These are phyloP conservation scores for Penicillium canariense DNA, from an alignment of 495 filamentous ascomycete species.

Conservation along the genomic window DNA sequence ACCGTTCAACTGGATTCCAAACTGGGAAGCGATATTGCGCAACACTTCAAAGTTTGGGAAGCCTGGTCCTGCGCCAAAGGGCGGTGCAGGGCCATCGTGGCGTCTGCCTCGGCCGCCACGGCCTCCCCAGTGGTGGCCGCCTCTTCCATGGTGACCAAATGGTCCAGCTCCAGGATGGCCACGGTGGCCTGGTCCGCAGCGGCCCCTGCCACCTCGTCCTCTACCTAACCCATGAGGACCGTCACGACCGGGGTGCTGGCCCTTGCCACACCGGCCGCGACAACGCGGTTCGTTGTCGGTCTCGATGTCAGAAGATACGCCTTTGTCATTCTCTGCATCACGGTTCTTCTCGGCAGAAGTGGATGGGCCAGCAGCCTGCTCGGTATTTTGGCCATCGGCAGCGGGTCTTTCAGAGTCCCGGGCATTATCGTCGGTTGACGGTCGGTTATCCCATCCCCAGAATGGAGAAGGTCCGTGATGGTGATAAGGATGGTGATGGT, in stretches of 20 bases:
- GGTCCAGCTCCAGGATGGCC: slow-evolving; percentile 9
- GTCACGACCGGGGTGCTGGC: slow-evolving; percentile 8
- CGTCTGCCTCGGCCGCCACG: slow-evolving; percentile 18
- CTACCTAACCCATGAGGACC: slow-evolving; percentile 6
- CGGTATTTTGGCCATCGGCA: slow-evolving; percentile 1
- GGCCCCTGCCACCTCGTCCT: slow-evolving; percentile 3
- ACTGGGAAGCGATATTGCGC: slow-evolving; percentile 35
- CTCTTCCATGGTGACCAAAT: slow-evolving; percentile 8
- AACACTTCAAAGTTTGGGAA: slow-evolving; percentile 28
- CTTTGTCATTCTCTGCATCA: slow-evolving; percentile 6
- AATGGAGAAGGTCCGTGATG: slow-evolving; percentile 8
- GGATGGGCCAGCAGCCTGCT: slow-evolving; percentile 13
- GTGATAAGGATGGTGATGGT: slow-evolving; percentile 1
- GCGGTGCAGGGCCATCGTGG: slow-evolving; percentile 9
- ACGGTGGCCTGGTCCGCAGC: slow-evolving; percentile 3
- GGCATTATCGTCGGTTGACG: background rate
- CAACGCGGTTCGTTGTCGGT: slow-evolving; percentile 9
- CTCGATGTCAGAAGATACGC: slow-evolving; percentile 9
- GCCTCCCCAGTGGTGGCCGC: slow-evolving; percentile 9
- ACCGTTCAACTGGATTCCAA: slow-evolving; percentile 24
- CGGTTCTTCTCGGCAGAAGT: background rate
- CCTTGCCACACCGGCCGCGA: slow-evolving; percentile 10
- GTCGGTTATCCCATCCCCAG: slow-evolving; percentile 13
- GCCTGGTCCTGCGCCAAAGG: slow-evolving; percentile 11
- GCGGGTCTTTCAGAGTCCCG: background rate